Base-by-base conservation (phyloP, 768 basidiomycete species). In the Xanthoconium stramineum region DNA sequence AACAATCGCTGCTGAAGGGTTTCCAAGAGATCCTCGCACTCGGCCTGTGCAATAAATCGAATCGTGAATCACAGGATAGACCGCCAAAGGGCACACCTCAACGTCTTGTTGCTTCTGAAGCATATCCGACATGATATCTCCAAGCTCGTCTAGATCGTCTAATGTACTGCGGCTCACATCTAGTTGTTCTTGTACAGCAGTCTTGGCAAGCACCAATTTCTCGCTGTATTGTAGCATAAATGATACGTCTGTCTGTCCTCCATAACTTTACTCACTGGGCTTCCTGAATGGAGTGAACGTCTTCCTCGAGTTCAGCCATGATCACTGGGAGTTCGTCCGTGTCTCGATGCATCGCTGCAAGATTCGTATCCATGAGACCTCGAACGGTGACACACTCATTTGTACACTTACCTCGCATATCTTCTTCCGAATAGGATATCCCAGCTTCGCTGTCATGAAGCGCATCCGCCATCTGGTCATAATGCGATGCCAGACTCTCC, bases 41-140 rank as follows among this genome's bases (percentile, higher is more conserved):
- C 77, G 8, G 56, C 61, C 86, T 88, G 47, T 47, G 20, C 46
- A 17, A 17, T 45, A 50, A 17, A 29, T 19, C 2, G 3, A 9
- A n/a, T 45, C 28, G 33, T 8, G 50, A 20, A 35, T 24, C 44
- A 36, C 30, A 33, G 32, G 17, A 19, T 12, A 37, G 17, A 30
- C 20, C 4, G 29, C 15, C 17, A 40, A 30, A 6, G 40, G 36
- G 57, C 72, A 17, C 47, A 88, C 89, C 79, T 92, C 88, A 7
- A 89, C 80, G 7, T 72, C 70, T 51, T 88, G 81, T 65, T 91
- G 89, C 14, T 78, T 80, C 42, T 80, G 77, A 6, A 93, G 69
- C 86, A 93, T 90, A 50, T 86, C 85, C 0, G 76, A 75, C 85
- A 93, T 90, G 50, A 91, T 88, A 19, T 87, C 84, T 2, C 85